Evolutionary conservation across 129 eudicot genomes (phyloP), one percentile per base, ranked within the genome.

Genomic region (Arctium lappa): DNA sequence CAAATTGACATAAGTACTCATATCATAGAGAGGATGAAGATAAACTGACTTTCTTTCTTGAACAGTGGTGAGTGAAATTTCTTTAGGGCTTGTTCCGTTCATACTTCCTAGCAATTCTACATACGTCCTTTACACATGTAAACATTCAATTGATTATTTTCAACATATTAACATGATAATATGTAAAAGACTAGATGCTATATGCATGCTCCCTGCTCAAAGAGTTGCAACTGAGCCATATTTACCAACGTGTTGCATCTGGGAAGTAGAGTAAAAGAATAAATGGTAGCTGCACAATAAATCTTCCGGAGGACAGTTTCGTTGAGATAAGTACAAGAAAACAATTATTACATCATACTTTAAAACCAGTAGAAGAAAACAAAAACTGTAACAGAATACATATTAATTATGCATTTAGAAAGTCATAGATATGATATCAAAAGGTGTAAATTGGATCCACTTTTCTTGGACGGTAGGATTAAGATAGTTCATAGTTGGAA

Each of bases 401-500:
- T 50, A 80, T 50, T 22, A 68, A 0, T 66, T 42, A 68, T 40
- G 71, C 75, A 42, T 38, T 42, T 27, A 50, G 29, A 29, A 66
- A 68, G 82, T 42, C 74, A 44, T 68, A 30, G 18, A 37, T 27
- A 72, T 80, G 53, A 71, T 48, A 80, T 80, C 37, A 70, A 46
- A 32, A 29, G 62, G 37, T 78, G 34, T 31, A n/a, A 56, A n/a
- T 16, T 56, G 66, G 22, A 56, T 56, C 27, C 15, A 46, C 1
- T 56, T 56, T 56, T 4, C 27, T 56, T 56, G 66, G 66, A 56
- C 3, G 66, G 22, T 56, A n/a, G 66, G 66, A 56, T 15, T 56
- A 56, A 15, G 27, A 56, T 56, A 56, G 22, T 56, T 56, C 8
- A 56, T 56, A 56, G 22, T 56, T 56, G 27, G 3, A 56, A 56